Percentiles rank a stretch among this genome's conserved stretches.
Evolutionary conservation across 768 basidiomycete genomes (phyloP).

Genomic region (Phanerochaete carnosa): DNA sequence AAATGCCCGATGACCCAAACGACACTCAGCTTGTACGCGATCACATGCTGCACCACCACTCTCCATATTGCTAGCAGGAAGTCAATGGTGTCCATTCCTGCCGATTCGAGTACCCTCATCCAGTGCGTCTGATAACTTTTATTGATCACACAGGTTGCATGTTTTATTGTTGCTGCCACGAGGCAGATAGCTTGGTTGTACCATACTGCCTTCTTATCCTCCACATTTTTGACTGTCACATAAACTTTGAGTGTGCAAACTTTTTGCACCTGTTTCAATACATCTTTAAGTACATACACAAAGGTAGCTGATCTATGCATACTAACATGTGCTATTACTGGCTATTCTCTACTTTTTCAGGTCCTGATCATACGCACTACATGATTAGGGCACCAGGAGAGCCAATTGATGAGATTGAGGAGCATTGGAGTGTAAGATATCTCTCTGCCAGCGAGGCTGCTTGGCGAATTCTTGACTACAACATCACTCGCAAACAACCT

Average conservation of each 20-base stretch:
- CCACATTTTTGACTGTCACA: conserved; percentile 30
- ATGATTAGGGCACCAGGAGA: neutral
- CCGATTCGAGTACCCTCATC: conserved; percentile 21
- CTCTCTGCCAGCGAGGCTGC: conserved; percentile 25
- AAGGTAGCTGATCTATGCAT: no score
- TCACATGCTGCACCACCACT: conserved; percentile 36
- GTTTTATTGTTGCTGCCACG: conserved; percentile 22
- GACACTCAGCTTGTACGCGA: conserved; percentile 25
- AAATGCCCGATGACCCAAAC: conserved; percentile 26
- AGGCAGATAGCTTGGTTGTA: conserved; percentile 27
- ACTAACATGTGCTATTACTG: no score
- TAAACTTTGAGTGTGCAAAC: conserved; percentile 33
- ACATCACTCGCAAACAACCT: conserved; percentile 32
- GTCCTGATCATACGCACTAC: conserved; percentile 12
- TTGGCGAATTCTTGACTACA: conserved; percentile 34
- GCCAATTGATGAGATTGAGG: conserved; percentile 31
- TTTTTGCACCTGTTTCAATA: conserved; percentile 34
- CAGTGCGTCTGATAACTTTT: conserved; percentile 16
- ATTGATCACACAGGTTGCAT: conserved; percentile 29
- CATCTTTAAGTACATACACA: conserved; percentile 38
- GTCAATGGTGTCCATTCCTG: conserved; percentile 19
- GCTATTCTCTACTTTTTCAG: no score
- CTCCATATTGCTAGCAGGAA: neutral
- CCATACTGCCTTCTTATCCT: conserved; percentile 26
- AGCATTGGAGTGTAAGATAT: conserved; percentile 31